These are phyloP conservation scores for Knoxia roxburghii DNA, from an alignment of 257 asterid species.

Conservation along the genomic window DNA sequence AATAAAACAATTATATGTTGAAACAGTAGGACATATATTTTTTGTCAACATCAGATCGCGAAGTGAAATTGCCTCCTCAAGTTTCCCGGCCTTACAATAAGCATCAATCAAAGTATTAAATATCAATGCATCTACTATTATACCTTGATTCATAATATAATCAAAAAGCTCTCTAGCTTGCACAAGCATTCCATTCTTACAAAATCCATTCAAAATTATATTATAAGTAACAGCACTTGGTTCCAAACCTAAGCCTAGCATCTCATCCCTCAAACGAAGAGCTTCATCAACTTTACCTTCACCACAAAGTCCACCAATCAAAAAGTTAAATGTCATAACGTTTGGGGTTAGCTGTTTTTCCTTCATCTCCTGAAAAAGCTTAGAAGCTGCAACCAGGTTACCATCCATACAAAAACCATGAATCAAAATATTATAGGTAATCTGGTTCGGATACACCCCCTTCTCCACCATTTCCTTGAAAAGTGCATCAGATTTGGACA, in stretches of 20 bases:
- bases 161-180: conserved; percentile 64
- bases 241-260: conserved; percentile 52
- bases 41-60: conserved; percentile 48
- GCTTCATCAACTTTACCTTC: conserved; percentile 62
- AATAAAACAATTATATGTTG: conserved; percentile 75
- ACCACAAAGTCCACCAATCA: conserved; percentile 60
- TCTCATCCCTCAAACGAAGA: conserved; percentile 45
- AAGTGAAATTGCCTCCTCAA: conserved; percentile 50
- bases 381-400: conserved; percentile 45
- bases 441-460: conserved; percentile 41
- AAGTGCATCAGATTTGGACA: conserved; percentile 59
- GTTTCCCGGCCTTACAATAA: conserved; percentile 54
- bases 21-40: conserved; percentile 49
- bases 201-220: conserved; percentile 53
- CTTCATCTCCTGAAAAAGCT: conserved; percentile 61
- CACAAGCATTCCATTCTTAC: conserved; percentile 46
- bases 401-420: conserved; percentile 80
- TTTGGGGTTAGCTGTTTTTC: conserved; percentile 43
- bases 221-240: conserved; percentile 65
- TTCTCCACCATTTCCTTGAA: conserved; percentile 71
- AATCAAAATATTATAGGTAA: conserved; percentile 67
- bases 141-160: conserved; percentile 41
- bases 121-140: conserved; percentile 41
- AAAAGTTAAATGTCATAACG: conserved; percentile 50
- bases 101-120: conserved; percentile 68